These are phyloP conservation scores for Lantana camara DNA, from an alignment of 257 asterid species.

Conservation along the genomic window DNA sequence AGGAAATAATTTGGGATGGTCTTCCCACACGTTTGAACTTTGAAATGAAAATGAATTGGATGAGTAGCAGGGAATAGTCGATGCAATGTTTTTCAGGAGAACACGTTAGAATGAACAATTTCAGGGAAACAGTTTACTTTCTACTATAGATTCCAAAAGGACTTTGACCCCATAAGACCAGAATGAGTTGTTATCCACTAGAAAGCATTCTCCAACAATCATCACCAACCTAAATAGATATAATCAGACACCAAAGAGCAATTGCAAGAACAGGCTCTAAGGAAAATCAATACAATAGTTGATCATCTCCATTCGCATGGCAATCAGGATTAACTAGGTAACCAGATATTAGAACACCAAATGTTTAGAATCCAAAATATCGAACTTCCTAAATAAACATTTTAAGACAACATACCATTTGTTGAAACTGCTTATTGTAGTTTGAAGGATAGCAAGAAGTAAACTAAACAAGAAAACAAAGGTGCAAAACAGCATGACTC, in stretches of 20 bases:
- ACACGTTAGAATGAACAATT: no score
- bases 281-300: neutral
- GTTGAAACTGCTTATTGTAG: no score
- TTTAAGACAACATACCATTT: neutral
- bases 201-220: neutral
- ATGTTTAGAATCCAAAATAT: neutral
- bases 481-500: constrained; percentile 9
- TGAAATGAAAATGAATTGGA: no score
- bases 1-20: no score
- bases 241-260: neutral
- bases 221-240: neutral
- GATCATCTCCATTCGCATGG: neutral
- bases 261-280: neutral
- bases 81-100: no score
- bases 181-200: neutral
- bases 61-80: no score
- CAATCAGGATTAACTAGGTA: neutral
- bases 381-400: neutral
- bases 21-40: no score
- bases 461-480: constrained; percentile 7
- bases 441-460: neutral
- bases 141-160: no score
- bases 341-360: neutral
- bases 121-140: no score
- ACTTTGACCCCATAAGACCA: neutral